A percentile compares a stretch with the other conserved stretches of the same genome.
Conservation (phyloP, 305 asterid genomes). For the Rubia balearica region DNA sequence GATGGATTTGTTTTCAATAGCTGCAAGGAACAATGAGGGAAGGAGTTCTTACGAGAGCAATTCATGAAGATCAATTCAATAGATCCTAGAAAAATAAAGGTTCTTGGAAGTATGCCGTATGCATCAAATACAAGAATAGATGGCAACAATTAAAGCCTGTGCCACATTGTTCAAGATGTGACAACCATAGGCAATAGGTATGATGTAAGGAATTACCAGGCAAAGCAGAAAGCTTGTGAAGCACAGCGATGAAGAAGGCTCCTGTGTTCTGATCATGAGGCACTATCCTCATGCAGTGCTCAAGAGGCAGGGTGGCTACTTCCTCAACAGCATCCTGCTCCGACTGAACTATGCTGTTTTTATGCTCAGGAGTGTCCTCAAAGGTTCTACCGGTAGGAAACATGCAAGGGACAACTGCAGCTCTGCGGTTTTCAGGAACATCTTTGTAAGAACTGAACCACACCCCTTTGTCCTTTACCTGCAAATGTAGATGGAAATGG, state of each 20-base stretch:
- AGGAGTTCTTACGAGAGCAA: not conserved
- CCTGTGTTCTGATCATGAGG: constrained; percentile 98
- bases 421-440: constrained; percentile 52
- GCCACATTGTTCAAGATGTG: not conserved
- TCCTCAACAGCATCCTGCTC: constrained; percentile 43
- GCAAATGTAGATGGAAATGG: constrained; percentile 24
- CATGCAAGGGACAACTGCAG: constrained; percentile 69
- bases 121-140: not conserved
- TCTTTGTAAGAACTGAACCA: constrained; percentile 69
- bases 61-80: not conserved
- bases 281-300: constrained; percentile 94
- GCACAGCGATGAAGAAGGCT: constrained; percentile 89
- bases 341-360: constrained; percentile 25
- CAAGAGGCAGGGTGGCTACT: constrained; percentile 66
- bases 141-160: not conserved
- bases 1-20: constrained; percentile 39
- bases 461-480: constrained; percentile 80
- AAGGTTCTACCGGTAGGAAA: constrained; percentile 69
- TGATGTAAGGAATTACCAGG: constrained; percentile 37
- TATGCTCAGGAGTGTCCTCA: constrained; percentile 44
- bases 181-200: not conserved
- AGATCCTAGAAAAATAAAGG: not conserved
- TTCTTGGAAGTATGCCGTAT: not conserved
- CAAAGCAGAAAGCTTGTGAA: constrained; percentile 55
- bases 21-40: constrained; percentile 28